Evolutionary conservation across 306 rosid genomes (phyloP).

Genomic region (Vigna radiata): DNA sequence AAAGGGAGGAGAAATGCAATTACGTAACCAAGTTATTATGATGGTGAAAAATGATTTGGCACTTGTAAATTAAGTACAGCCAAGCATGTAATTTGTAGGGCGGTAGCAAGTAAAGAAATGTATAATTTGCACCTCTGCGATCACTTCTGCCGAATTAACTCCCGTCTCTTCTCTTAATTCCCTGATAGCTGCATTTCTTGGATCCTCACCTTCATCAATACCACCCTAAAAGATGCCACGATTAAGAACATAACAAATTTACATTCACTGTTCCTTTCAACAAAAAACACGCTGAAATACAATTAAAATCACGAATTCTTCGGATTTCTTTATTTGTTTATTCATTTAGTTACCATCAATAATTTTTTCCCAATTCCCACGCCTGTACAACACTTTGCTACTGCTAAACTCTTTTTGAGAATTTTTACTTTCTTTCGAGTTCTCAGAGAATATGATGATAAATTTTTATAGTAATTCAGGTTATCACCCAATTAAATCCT

Average conservation of each 20-base stretch:
- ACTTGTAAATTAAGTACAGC: background rate
- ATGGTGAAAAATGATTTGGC: conserved; percentile 19
- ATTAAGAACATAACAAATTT: conserved; percentile 25
- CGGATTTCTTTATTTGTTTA: background rate
- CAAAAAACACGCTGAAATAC: conserved; percentile 3
- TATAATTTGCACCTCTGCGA: conserved; percentile 66
- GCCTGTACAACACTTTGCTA: background rate
- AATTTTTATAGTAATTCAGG: background rate
- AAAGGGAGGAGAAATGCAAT: conserved; percentile 10
- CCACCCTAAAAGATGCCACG: conserved; percentile 67
- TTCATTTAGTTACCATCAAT: conserved; percentile 6
- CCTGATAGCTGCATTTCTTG: conserved; percentile 75
- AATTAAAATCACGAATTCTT: background rate
- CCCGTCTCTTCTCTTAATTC: conserved; percentile 94
- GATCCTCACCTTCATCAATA: conserved; percentile 88
- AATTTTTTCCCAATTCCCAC: background rate
- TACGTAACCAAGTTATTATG: background rate
- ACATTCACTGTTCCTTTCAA: conserved; percentile 12
- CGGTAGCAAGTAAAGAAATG: conserved; percentile 19
- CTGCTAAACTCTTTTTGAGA: background rate
- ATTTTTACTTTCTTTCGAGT: background rate
- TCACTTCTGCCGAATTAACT: conserved; percentile 79
- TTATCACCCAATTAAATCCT: background rate
- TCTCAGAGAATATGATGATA: background rate
- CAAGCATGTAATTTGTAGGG: conserved; percentile 5